These are phyloP conservation scores for Trametes pubescens DNA, from an alignment of 1,284 basidiomycete species.

Conservation along the genomic window DNA sequence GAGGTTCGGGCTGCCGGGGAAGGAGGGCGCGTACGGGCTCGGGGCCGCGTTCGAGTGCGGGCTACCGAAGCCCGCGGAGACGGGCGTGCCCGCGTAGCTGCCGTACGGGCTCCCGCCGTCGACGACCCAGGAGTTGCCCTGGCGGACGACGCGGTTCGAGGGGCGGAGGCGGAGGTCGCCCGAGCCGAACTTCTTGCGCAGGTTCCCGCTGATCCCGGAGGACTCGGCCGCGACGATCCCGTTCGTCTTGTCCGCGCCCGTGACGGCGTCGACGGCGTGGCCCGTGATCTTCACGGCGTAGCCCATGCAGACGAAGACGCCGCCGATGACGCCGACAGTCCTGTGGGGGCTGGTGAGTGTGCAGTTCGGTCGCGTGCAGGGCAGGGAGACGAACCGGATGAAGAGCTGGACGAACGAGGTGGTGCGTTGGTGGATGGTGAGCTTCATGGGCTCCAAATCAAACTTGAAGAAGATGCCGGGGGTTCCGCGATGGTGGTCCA, in stretches of 20 bases:
- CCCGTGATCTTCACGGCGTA: conserved; percentile 77
- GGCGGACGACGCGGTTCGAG: conserved; percentile 43
- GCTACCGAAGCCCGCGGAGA: conserved; percentile 44
- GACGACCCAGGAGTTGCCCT: conserved; percentile 54
- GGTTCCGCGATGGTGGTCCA: conserved; percentile 81
- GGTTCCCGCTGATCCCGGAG: conserved; percentile 53
- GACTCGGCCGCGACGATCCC: conserved; percentile 73
- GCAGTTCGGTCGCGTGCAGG: neutral
- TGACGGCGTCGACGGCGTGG: conserved; percentile 71
- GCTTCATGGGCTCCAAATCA: conserved; percentile 90
- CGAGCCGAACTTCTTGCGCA: conserved; percentile 57
- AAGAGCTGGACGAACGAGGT: conserved; percentile 84
- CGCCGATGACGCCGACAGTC: conserved; percentile 81
- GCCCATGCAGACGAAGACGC: conserved; percentile 81
- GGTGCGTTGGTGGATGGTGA: conserved; percentile 89
- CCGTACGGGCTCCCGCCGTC: conserved; percentile 51
- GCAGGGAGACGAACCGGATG: conserved; percentile 65
- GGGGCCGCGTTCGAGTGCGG: conserved; percentile 35
- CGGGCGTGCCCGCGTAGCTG: conserved; percentile 50
- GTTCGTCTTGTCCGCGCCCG: conserved; percentile 62
- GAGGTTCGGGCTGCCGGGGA: conserved; percentile 39
- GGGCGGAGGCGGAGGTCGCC: conserved; percentile 54
- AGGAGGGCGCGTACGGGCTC: conserved; percentile 38
- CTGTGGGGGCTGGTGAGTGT: conserved; percentile 41
- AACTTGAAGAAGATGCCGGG: conserved; percentile 98